These are phyloP conservation scores for Podaxis carcinomalis DNA, from an alignment of 768 basidiomycete species.

Conservation along the genomic window DNA sequence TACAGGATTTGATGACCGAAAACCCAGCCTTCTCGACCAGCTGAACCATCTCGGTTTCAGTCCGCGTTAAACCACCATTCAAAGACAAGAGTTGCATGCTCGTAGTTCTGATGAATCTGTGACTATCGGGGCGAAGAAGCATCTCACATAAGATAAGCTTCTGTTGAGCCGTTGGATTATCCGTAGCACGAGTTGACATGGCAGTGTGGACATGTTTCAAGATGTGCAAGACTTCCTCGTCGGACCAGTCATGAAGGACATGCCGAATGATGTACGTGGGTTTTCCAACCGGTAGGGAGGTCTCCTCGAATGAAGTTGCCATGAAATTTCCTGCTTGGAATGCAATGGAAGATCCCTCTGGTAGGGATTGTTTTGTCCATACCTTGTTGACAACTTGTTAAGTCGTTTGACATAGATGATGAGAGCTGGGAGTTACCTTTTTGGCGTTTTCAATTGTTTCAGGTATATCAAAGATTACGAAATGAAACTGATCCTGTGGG, in stretches of 20 bases:
- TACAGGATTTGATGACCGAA: background rate
- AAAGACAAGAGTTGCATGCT: constrained; percentile 3
- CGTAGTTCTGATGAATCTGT: constrained; percentile 2
- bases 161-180: background rate
- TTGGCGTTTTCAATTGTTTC: background rate
- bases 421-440: background rate
- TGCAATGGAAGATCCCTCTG: background rate
- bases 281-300: background rate
- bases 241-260: constrained; percentile 8
- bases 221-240: background rate
- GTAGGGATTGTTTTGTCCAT: background rate
- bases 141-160: constrained; percentile 5
- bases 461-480: background rate
- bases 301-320: background rate
- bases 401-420: background rate
- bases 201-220: constrained; percentile 2
- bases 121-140: background rate
- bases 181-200: background rate
- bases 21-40: constrained; percentile 2
- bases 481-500: background rate
- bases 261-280: constrained; percentile 8
- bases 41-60: background rate
- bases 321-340: constrained; percentile 5
- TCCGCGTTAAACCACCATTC: constrained; percentile 1
- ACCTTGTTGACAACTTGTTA: background rate